Evolutionary conservation across 2,329 filamentous ascomycete genomes (phyloP).

Genomic region (Alternaria brassicae): DNA sequence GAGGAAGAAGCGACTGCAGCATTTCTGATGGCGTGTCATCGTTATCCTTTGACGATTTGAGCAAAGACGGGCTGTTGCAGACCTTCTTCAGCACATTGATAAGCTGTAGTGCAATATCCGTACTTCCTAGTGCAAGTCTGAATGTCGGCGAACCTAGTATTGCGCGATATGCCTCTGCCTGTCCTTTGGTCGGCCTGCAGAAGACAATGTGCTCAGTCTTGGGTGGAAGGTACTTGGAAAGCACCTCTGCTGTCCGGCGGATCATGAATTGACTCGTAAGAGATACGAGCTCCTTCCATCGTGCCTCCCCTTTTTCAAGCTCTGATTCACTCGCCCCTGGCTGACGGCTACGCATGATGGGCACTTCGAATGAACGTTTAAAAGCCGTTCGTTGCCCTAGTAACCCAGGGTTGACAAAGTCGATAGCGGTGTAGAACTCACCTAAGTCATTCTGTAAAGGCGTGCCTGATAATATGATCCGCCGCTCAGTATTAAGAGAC

Average conservation of each 20-base stretch:
- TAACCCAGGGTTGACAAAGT: slow-evolving; percentile 72
- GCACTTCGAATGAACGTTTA: slow-evolving; percentile 68
- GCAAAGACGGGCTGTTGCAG: slow-evolving; percentile 72
- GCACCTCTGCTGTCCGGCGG: slow-evolving; percentile 69
- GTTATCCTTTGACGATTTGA: slow-evolving; percentile 60
- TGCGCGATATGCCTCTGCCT: slow-evolving; percentile 67
- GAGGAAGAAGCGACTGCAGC: slow-evolving; percentile 54
- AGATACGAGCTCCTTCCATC: slow-evolving; percentile 66
- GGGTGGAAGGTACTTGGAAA: slow-evolving; percentile 69
- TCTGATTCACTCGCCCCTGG: slow-evolving; percentile 68
- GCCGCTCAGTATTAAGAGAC: slow-evolving; percentile 65
- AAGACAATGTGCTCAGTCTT: slow-evolving; percentile 74
- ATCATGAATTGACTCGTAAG: slow-evolving; percentile 71
- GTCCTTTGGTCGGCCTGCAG: slow-evolving; percentile 67
- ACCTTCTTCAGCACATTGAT: slow-evolving; percentile 77
- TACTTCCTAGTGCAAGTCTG: slow-evolving; percentile 65
- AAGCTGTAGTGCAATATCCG: slow-evolving; percentile 69
- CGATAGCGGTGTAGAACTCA: slow-evolving; percentile 72
- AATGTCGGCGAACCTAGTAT: slow-evolving; percentile 72
- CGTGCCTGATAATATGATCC: slow-evolving; percentile 71
- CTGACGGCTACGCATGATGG: slow-evolving; percentile 69
- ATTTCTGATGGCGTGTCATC: slow-evolving; percentile 58
- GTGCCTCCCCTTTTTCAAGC: slow-evolving; percentile 68
- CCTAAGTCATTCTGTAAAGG: slow-evolving; percentile 72
- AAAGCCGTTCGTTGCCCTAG: slow-evolving; percentile 69